phyloP scores from a whole-genome alignment of 2,329 filamentous ascomycete genomes.

The Balansia obtecta region DNA sequence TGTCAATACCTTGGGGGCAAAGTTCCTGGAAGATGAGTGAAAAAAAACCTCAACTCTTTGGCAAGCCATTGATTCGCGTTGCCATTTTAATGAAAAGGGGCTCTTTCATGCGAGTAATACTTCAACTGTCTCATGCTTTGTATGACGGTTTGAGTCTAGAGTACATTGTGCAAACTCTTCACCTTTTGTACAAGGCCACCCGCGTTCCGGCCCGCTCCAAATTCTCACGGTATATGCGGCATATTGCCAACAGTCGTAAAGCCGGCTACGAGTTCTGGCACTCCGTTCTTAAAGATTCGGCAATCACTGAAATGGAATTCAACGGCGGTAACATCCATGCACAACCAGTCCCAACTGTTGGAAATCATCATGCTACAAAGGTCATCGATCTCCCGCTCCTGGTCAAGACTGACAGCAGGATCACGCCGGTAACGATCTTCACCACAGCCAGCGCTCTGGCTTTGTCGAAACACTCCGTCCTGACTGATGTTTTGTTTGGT shows the following conservation, averaged over 20 bases:
- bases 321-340: background rate
- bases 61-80: conserved; percentile 3
- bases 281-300: conserved; percentile 1
- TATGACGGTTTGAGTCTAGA: conserved; percentile 13
- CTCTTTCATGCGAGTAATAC: conserved; percentile 6
- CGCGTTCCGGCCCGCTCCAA: conserved; percentile 5
- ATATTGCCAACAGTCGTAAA: conserved; percentile 4
- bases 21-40: no score
- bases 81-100: conserved; percentile 5
- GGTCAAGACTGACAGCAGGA: background rate
- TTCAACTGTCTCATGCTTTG: conserved; percentile 12
- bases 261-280: conserved; percentile 7
- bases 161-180: conserved; percentile 9
- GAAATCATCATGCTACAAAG: background rate
- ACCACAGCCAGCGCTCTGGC: conserved; percentile 6
- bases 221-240: conserved; percentile 10
- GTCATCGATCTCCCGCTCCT: background rate
- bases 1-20: no score
- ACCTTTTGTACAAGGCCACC: conserved; percentile 8
- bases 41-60: no score
- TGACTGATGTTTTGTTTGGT: conserved; percentile 10
- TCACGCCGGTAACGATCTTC: conserved; percentile 9
- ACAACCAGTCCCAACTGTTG: background rate
- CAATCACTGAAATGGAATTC: conserved; percentile 1
- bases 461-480: background rate